These are phyloP conservation scores for Thalassiosira tumida DNA, from an alignment of 352 stramenopile genomes.

Conservation along the genomic window DNA sequence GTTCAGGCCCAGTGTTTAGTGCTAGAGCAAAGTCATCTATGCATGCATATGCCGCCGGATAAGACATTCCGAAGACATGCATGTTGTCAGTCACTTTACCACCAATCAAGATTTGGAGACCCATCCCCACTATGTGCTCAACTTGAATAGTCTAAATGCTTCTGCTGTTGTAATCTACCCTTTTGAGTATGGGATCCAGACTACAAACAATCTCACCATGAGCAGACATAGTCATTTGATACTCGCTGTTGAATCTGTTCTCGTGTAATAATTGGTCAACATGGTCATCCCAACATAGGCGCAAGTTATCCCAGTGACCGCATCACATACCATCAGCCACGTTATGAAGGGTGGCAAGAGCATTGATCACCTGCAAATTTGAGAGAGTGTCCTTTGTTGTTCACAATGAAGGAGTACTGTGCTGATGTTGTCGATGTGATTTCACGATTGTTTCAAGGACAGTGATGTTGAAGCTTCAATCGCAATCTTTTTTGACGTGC, in stretches of 20 bases:
- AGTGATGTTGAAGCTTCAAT: too few relatives aligned
- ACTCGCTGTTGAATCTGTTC: slow-evolving; percentile 34
- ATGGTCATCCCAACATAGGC: slow-evolving; percentile 3
- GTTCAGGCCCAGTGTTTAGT: slow-evolving; percentile 42
- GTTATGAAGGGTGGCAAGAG: too few relatives aligned
- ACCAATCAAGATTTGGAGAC: slow-evolving; percentile 19
- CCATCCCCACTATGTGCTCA: slow-evolving; percentile 43
- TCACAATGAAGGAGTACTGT: too few relatives aligned
- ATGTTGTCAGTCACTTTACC: not conserved
- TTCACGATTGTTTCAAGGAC: too few relatives aligned
- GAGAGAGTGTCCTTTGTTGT: too few relatives aligned
- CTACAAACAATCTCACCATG: slow-evolving; percentile 27
- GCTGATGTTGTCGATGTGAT: too few relatives aligned
- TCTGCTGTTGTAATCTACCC: slow-evolving; percentile 16
- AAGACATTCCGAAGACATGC: slow-evolving; percentile 9
- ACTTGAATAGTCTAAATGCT: slow-evolving; percentile 11
- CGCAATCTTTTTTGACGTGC: too few relatives aligned
- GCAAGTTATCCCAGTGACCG: slow-evolving; percentile 6
- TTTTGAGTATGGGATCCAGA: slow-evolving; percentile 27
- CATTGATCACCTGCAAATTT: too few relatives aligned
- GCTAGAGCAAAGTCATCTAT: slow-evolving; percentile 57
- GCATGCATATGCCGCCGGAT: not conserved
- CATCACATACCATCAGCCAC: too few relatives aligned
- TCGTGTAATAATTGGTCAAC: slow-evolving; percentile 30
- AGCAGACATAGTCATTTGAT: slow-evolving; percentile 29